These are phyloP conservation scores for Tylopilus sp. DNA, from an alignment of 1,284 basidiomycete species.

Conservation along the genomic window DNA sequence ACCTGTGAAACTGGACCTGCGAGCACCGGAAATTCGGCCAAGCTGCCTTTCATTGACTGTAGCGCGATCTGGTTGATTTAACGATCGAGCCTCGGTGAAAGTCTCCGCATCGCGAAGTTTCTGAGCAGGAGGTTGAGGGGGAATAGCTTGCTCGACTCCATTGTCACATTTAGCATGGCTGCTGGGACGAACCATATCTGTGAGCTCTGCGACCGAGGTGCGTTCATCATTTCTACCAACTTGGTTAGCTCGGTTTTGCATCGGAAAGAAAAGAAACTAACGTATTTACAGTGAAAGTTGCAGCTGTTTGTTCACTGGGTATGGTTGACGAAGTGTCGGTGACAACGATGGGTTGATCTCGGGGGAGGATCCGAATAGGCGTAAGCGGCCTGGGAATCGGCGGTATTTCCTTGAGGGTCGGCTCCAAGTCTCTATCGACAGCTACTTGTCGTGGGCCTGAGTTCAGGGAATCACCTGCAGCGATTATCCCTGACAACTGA, in stretches of 20 bases:
- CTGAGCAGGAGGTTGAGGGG: background rate
- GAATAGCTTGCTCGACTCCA: background rate
- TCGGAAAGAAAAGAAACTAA: background rate
- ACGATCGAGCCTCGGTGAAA: background rate
- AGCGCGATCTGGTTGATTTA: background rate
- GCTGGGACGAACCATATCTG: background rate
- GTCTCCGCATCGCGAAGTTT: background rate
- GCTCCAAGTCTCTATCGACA: background rate
- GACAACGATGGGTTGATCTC: background rate
- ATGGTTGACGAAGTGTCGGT: background rate
- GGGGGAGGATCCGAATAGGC: background rate
- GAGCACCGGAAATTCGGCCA: background rate
- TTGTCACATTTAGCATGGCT: background rate
- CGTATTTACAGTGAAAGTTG: background rate
- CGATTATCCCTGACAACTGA: background rate
- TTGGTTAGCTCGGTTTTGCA: conserved; percentile 1
- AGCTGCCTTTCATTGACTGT: background rate
- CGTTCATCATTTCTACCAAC: background rate
- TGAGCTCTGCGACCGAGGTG: background rate
- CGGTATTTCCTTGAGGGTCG: background rate
- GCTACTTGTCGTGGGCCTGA: too few relatives aligned
- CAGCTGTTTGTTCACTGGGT: background rate
- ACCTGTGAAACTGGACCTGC: too few relatives aligned
- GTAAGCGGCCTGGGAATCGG: background rate
- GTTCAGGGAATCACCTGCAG: background rate